Base-by-base conservation (phyloP, 306 rosid genomes). In the Begonia loranthoides region DNA sequence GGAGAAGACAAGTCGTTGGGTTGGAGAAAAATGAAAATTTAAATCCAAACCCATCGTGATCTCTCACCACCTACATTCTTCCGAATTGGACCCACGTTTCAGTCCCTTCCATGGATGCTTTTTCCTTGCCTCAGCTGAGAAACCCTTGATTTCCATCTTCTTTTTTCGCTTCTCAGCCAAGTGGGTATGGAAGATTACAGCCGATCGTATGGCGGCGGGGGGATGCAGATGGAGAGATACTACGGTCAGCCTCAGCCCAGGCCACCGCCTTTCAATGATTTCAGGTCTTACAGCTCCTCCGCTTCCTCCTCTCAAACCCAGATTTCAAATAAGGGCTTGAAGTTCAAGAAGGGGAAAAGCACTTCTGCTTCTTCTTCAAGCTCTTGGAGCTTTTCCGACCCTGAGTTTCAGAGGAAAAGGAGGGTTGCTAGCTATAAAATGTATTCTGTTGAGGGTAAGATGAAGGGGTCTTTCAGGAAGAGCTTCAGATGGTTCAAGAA, bases 401-500 rank as follows among this genome's bases (percentile, higher is more conserved):
- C 87, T 63, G 95, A 90, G 72, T 60, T 90, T 70, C 90, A 90
- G 79, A 78, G 95, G 74, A 82, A 74, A 75, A 85, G 63, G 61
- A 82, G 97, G 72, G 87, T 90, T 63, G 92, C 94, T 9, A 70
- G 81, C 64, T 90, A 90, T 64, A 90, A 90, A 57, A 78, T 85
- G 94, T 90, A 85, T 43, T 66, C 95, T 46, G 92, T 73, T 5
- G 97, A 90, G 64, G 95, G 95, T 1, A 80, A 85, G 51, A 65
- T 85, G 81, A 90, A 80, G 67, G 94, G 97, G 0, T 82, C 97
- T 47, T 58, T 90, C 49, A 76, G 86, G 47, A 90, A 80, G 59
- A 82, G 97, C 69, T 78, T 85, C 69, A 74, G 85, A 75, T 90
- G 97, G 97, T 76, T 90, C 19, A 90, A 90, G 67, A 64, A 79